Base-by-base conservation (phyloP, 495 filamentous ascomycete species). In the Glarea lozoyensis region DNA sequence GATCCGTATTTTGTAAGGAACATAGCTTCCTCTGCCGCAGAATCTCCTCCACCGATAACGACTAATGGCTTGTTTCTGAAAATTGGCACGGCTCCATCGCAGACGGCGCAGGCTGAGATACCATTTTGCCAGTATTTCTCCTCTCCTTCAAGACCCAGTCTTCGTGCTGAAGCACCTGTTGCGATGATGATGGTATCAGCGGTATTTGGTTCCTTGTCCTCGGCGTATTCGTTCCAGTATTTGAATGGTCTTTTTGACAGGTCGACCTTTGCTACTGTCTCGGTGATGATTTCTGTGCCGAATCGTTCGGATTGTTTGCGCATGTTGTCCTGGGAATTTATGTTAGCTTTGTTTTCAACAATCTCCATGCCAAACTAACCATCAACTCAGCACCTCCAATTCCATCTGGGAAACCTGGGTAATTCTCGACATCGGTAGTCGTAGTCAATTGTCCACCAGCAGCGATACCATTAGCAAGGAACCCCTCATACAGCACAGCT, bases 401-500 rank as follows among this genome's bases (percentile, higher is more conserved):
- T 44, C 84, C 87, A 37, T 82, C 73, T 45, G 84, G 84, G 69
- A 95, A 98, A 25, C 92, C 92, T 39, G 92, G 92, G 67, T 79
- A 98, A 68, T 98, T 98, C 72, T 98, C 92, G 42, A 98, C 79
- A 47, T 98, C 92, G 56, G 94, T 96, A 44, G 92, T 98, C 27
- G 92, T 98, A 18, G 92, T 98, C 43, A 98, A 69, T 70, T 98
- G 92, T 23, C 92, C 92, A 55, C 92, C 92, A 37, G 92, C 83
- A 4, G 92, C 92, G 60, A 93, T 92, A 54, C 92, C 92, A 55
- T 95, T 93, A 50, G 92, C 92, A 46, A 98, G 81, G 72, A 97
- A 94, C 46, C 92, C 92, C 69, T 98, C 92, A 58, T 97, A 98
- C 43, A 98, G 69, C 46, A 95, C 84, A 27, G 92, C 52, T 54